Conservation (phyloP, 2,329 filamentous ascomycete species). For the Niveomyces coronatus region DNA sequence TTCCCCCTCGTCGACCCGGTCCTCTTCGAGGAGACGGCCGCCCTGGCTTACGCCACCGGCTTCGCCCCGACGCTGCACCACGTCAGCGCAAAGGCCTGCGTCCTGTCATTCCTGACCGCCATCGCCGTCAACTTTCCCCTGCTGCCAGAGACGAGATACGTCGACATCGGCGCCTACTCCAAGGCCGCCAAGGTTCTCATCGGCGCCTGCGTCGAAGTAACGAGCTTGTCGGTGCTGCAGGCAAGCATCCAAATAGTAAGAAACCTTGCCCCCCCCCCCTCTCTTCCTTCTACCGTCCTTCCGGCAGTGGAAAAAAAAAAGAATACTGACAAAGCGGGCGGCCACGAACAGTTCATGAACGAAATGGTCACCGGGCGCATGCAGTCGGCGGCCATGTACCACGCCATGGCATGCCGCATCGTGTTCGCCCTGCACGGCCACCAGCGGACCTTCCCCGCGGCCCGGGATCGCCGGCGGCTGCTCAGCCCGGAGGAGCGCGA, state of each 20-base stretch:
- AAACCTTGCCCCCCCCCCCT: no score
- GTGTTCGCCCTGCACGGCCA: conserved; percentile 41
- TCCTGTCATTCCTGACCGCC: conserved; percentile 38
- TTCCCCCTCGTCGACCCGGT: conserved; percentile 39
- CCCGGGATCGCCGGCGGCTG: conserved; percentile 5
- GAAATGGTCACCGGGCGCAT: conserved; percentile 36
- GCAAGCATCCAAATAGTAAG: conserved; percentile 38
- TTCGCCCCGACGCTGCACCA: conserved; percentile 15
- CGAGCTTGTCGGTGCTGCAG: conserved; percentile 33
- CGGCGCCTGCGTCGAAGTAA: conserved; percentile 30
- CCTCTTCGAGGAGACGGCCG: conserved; percentile 35
- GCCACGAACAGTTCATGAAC: conserved; percentile 32
- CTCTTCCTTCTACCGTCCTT: no score
- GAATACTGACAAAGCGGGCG: no score
- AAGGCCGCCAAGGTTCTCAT: conserved; percentile 32
- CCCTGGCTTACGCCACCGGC: conserved; percentile 29
- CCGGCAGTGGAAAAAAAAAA: no score
- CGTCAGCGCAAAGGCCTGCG: conserved; percentile 32
- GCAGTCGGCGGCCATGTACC: conserved; percentile 33
- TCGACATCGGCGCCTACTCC: conserved; percentile 32
- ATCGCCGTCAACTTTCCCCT: conserved; percentile 16
- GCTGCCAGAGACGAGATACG: conserved; percentile 4
- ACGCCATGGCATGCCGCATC: conserved; percentile 34
- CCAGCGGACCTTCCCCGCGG: conserved; percentile 13
- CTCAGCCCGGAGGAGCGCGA: conserved; percentile 17